phyloP scores from a whole-genome alignment of 2,329 filamentous ascomycete genomes.

The Colletotrichum theobromicola region DNA sequence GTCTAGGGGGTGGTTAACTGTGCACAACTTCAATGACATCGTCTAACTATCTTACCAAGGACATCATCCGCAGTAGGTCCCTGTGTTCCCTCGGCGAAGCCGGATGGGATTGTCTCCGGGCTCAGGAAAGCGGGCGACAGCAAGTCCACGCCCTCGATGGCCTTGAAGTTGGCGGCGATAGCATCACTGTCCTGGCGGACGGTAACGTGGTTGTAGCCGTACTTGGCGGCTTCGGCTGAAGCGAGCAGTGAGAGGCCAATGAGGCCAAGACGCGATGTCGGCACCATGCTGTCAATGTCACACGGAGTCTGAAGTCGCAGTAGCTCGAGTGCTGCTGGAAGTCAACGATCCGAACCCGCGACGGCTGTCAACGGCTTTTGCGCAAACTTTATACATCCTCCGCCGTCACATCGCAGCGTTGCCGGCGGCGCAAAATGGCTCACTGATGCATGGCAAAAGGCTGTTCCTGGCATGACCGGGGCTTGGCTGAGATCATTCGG shows the following conservation, averaged over 20 bases:
- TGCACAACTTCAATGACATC: accelerated
- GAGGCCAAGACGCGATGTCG: conserved; percentile 1
- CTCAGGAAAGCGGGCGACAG: conserved; percentile 30
- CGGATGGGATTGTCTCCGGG: conserved; percentile 25
- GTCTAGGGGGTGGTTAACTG: conserved; percentile 6
- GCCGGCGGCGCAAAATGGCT: not conserved
- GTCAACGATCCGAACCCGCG: not conserved
- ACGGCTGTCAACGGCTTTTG: not conserved
- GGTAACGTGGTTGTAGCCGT: conserved; percentile 19
- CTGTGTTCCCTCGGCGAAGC: conserved; percentile 31
- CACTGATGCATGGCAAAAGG: not conserved
- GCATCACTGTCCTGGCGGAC: conserved; percentile 18
- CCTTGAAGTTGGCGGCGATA: conserved; percentile 15
- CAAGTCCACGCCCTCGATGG: conserved; percentile 24
- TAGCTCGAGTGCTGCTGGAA: not conserved
- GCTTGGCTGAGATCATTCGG: conserved; percentile 17
- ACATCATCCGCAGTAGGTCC: conserved; percentile 29
- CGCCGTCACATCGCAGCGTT: not conserved
- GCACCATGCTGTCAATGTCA: not conserved
- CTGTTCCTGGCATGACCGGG: not conserved
- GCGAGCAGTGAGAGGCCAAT: conserved; percentile 15
- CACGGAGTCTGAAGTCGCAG: not conserved
- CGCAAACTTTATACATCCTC: not conserved
- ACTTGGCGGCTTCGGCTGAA: conserved; percentile 11
- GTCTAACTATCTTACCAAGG: not conserved